Percentiles rank a stretch among this genome's conserved stretches.
Evolutionary conservation across 2,329 filamentous ascomycete species (phyloP).

Genomic region (Fusarium luffae): DNA sequence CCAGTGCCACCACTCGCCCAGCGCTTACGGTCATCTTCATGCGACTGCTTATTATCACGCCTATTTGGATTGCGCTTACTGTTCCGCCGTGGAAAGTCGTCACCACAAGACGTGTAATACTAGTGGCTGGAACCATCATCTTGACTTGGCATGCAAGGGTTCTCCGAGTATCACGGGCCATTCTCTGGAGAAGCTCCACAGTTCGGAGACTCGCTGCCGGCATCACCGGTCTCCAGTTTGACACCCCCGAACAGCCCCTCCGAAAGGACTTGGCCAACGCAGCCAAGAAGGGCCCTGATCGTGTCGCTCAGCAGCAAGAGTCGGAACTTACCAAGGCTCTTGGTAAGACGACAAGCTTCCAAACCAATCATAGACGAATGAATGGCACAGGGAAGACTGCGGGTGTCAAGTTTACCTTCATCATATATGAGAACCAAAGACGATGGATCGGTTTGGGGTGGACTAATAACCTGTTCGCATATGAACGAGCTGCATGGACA

Average conservation of each 20-base stretch:
- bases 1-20: constrained; percentile 88
- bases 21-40: constrained; percentile 91
- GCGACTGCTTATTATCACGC: constrained; percentile 86
- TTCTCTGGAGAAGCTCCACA: constrained; percentile 88
- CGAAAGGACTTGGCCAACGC: constrained; percentile 44
- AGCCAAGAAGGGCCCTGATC: constrained; percentile 37
- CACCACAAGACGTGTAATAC: constrained; percentile 83
- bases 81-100: constrained; percentile 86
- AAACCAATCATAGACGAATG: constrained; percentile 43
- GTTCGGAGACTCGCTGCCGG: constrained; percentile 76
- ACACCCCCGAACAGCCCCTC: constrained; percentile 56
- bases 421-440: constrained; percentile 95
- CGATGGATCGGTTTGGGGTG: constrained; percentile 95
- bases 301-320: constrained; percentile 44
- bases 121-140: constrained; percentile 87
- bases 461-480: constrained; percentile 90
- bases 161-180: constrained; percentile 82
- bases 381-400: constrained; percentile 67
- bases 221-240: constrained; percentile 84
- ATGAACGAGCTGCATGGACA: constrained; percentile 92
- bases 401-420: constrained; percentile 95
- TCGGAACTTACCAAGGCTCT: constrained; percentile 61
- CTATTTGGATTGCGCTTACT: constrained; percentile 86
- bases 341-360: constrained; percentile 43
- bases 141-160: constrained; percentile 94